Conservation (phyloP, 768 basidiomycete genomes). For the Macrolepiota dolichaula region DNA sequence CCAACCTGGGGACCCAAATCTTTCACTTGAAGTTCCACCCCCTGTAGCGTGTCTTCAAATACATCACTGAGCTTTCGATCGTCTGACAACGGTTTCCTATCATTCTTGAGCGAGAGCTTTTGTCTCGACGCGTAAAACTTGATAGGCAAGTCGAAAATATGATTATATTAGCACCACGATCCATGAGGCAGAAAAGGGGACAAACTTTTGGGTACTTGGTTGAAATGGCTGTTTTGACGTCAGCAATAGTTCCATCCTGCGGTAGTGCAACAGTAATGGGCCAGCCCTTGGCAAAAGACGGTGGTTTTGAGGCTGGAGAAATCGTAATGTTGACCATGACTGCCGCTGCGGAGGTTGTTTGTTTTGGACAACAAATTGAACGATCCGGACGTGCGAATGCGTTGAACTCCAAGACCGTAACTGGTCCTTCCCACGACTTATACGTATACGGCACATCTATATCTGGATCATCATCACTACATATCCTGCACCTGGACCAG, state of each 20-base stretch:
- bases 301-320: slow-evolving; percentile 42
- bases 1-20: slow-evolving; percentile 89
- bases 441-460: no score
- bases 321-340: slow-evolving; percentile 48
- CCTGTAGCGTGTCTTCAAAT: slow-evolving; percentile 47
- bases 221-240: slow-evolving; percentile 67
- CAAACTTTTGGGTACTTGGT: slow-evolving; percentile 33
- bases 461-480: no score
- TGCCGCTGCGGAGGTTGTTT: neutral
- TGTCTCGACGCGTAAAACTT: slow-evolving; percentile 76
- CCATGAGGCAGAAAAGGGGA: neutral
- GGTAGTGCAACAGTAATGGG: slow-evolving; percentile 49
- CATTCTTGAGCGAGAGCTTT: slow-evolving; percentile 62
- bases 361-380: neutral
- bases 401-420: no score
- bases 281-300: slow-evolving; percentile 45
- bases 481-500: no score
- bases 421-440: no score
- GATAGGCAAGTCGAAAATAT: neutral
- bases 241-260: slow-evolving; percentile 54
- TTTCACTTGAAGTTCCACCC: slow-evolving; percentile 72
- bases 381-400: neutral
- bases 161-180: neutral
- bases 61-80: slow-evolving; percentile 55
- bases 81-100: slow-evolving; percentile 61